Conservation (phyloP, 208 protist genomes). For the Eutreptiella sp. region DNA sequence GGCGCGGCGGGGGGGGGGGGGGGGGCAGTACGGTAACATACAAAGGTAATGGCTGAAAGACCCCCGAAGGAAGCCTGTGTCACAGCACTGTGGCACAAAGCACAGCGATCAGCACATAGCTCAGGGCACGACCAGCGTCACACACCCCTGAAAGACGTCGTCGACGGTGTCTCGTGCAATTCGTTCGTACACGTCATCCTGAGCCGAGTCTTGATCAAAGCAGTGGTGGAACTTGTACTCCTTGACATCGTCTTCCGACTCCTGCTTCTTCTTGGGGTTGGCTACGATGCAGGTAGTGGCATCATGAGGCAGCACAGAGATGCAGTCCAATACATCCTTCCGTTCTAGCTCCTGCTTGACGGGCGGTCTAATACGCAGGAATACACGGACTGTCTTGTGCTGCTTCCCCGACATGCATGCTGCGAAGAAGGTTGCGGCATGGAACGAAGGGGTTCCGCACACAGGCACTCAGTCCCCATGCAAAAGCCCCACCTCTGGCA, state of each 20-base stretch:
- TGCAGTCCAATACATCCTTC: conserved; percentile 58
- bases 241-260: conserved; percentile 43
- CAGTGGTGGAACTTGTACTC: conserved; percentile 62
- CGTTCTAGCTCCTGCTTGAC: conserved; percentile 53
- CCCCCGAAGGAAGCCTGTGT: too few species aligned
- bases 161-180: conserved; percentile 67
- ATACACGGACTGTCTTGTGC: conserved; percentile 74
- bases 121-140: too few species aligned
- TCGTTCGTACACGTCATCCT: conserved; percentile 63
- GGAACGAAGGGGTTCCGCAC: too few species aligned
- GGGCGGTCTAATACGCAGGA: conserved; percentile 65
- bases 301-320: conserved; percentile 52
- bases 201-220: conserved; percentile 46
- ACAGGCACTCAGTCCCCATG: too few species aligned
- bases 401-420: conserved; percentile 44
- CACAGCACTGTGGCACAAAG: too few species aligned
- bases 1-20: too few species aligned
- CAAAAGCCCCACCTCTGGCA: too few species aligned
- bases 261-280: too few species aligned
- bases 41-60: too few species aligned
- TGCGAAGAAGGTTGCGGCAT: too few species aligned
- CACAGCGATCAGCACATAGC: too few species aligned
- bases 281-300: conserved; percentile 42
- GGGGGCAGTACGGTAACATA: too few species aligned
- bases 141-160: conserved; percentile 63